A percentile compares a stretch with the other conserved stretches of the same genome.
Evolutionary conservation across 2,329 filamentous ascomycete species (phyloP).

Genomic region (Sporothrix pallida): DNA sequence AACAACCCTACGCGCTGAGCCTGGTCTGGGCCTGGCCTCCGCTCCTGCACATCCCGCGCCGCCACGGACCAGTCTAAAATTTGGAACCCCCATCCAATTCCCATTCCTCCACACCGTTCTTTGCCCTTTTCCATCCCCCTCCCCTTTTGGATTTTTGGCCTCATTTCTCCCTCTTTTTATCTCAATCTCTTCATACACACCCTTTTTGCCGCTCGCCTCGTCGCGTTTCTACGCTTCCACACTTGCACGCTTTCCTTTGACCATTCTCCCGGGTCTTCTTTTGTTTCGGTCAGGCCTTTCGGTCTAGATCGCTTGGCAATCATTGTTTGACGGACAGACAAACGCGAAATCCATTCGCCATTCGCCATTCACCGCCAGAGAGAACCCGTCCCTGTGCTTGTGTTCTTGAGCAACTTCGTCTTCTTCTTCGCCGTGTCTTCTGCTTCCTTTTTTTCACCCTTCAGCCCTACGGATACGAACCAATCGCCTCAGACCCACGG

Average conservation of each 20-base stretch:
- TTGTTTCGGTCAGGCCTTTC: background rate
- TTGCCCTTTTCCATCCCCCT: background rate
- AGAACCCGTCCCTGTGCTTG: background rate
- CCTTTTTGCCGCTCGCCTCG: slow-evolving; percentile 6
- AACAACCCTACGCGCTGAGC: background rate
- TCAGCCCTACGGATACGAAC: slow-evolving; percentile 17
- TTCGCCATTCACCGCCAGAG: background rate
- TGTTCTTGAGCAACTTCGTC: background rate
- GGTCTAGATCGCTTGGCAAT: slow-evolving; percentile 12
- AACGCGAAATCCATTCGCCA: background rate
- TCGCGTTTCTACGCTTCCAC: background rate
- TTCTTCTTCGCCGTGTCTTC: background rate
- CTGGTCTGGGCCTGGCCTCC: background rate
- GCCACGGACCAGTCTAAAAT: slow-evolving; percentile 34
- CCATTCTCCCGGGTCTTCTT: background rate
- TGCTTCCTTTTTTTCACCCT: background rate
- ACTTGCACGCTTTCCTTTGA: background rate
- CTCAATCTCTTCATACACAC: slow-evolving; percentile 5
- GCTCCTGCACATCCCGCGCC: slow-evolving; percentile 35
- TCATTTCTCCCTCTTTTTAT: slow-evolving; percentile 17
- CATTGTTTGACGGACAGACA: background rate
- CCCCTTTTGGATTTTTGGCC: background rate
- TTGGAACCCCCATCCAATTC: slow-evolving; percentile 17
- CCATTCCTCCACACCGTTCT: slow-evolving; percentile 38
- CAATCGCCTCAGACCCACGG: slow-evolving; percentile 19